A percentile compares a stretch with the other conserved stretches of the same genome.
These are phyloP conservation scores for Claviceps pusilla DNA, from an alignment of 2,329 filamentous ascomycete genomes.

Conservation along the genomic window DNA sequence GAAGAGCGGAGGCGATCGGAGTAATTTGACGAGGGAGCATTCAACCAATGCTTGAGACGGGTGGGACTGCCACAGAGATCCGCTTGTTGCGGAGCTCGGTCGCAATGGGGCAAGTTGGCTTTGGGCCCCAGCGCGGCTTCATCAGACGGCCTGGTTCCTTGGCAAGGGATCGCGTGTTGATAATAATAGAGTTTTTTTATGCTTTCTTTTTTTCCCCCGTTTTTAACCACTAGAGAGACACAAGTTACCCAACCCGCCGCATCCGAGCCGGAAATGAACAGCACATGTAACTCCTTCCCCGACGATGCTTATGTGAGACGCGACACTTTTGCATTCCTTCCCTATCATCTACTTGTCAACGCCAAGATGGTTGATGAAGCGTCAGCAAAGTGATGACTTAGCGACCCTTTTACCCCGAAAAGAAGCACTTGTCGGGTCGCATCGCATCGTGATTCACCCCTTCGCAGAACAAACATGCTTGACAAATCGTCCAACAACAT, in stretches of 20 bases:
- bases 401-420: constrained; percentile 4
- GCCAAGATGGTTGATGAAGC: not conserved
- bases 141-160: not conserved
- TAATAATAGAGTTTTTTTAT: not conserved
- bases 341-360: not conserved
- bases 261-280: not conserved
- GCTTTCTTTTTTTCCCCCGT: not conserved
- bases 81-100: not conserved
- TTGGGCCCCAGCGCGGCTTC: not conserved
- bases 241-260: not conserved
- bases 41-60: not conserved
- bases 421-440: not conserved
- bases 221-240: not conserved
- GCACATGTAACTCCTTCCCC: not conserved
- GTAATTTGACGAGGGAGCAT: not conserved
- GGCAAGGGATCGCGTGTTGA: not conserved
- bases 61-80: not conserved
- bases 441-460: not conserved
- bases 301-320: not conserved
- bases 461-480: not conserved
- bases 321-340: not conserved
- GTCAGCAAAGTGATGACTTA: not conserved
- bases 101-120: not conserved
- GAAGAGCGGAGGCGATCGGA: constrained; percentile 1
- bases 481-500: not conserved